Evolutionary conservation across 1,284 basidiomycete species (phyloP).

Genomic region (Ustilago vetiveriae): DNA sequence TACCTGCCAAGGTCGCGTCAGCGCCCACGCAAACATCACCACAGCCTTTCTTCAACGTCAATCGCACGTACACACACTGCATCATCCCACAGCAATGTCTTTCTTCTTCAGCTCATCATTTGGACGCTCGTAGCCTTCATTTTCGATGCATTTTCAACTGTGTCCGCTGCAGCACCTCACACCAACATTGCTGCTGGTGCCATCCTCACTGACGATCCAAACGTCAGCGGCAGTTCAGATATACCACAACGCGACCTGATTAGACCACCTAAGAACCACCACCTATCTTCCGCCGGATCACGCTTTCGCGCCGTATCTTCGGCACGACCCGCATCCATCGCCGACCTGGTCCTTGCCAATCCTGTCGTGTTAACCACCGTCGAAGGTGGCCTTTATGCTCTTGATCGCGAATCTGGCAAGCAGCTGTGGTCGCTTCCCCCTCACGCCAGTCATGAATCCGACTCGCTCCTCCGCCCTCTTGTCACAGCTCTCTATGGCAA

Average conservation of each 20-base stretch:
- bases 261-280: slow-evolving; percentile 13
- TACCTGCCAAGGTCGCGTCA: slow-evolving; percentile 27
- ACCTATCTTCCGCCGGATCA: slow-evolving; percentile 18
- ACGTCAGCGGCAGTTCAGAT: slow-evolving; percentile 12
- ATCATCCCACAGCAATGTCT: not conserved
- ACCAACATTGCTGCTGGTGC: slow-evolving; percentile 1
- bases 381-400: slow-evolving; percentile 88
- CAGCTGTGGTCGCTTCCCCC: slow-evolving; percentile 56
- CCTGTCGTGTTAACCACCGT: slow-evolving; percentile 84
- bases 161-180: slow-evolving; percentile 1
- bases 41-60: not conserved
- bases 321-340: slow-evolving; percentile 20
- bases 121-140: slow-evolving; percentile 24
- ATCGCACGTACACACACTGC: not conserved
- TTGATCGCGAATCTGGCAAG: slow-evolving; percentile 79
- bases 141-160: slow-evolving; percentile 20
- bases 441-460: slow-evolving; percentile 35
- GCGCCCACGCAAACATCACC: slow-evolving; percentile 13
- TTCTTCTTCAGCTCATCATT: slow-evolving; percentile 41
- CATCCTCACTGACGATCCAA: slow-evolving; percentile 10
- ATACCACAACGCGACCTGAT: slow-evolving; percentile 26
- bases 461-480: slow-evolving; percentile 52
- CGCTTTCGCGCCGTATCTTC: slow-evolving; percentile 30
- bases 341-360: slow-evolving; percentile 75
- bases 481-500: slow-evolving; percentile 56